phyloP scores from a whole-genome alignment of 2,329 filamentous ascomycete genomes.

The Arthroderma sp. region DNA sequence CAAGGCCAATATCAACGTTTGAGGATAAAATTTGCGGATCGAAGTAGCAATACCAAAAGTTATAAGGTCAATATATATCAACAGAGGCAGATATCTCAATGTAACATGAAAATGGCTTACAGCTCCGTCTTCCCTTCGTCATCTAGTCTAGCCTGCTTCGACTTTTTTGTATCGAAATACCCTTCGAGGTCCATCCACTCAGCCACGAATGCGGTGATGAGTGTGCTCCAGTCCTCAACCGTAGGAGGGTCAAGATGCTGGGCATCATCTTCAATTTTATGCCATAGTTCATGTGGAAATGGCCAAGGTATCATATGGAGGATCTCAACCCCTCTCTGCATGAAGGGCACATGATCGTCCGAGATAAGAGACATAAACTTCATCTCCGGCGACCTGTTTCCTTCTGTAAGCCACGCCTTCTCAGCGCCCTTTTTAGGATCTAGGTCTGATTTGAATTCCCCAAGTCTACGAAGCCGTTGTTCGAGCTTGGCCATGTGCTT shows the following conservation, averaged over 20 bases:
- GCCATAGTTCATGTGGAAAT: conserved; percentile 53
- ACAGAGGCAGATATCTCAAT: not conserved
- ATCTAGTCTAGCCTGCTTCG: conserved; percentile 11
- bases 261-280: conserved; percentile 69
- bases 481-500: conserved; percentile 62
- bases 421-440: conserved; percentile 21
- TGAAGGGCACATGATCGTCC: conserved; percentile 89
- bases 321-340: conserved; percentile 72
- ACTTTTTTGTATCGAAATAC: conserved; percentile 26
- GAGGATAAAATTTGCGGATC: not conserved
- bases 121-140: conserved; percentile 28
- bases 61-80: not conserved
- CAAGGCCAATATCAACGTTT: not conserved
- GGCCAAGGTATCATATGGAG: conserved; percentile 68
- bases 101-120: conserved; percentile 22
- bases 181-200: conserved; percentile 84
- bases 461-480: conserved; percentile 55
- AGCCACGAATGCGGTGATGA: conserved; percentile 70
- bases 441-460: conserved; percentile 52
- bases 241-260: conserved; percentile 70
- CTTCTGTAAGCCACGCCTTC: conserved; percentile 55
- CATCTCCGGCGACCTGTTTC: conserved; percentile 44
- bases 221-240: conserved; percentile 74
- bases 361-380: conserved; percentile 43
- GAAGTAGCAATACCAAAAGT: not conserved